These are phyloP conservation scores for Bondarzewia mesenterica DNA, from an alignment of 1,284 basidiomycete genomes.

Conservation along the genomic window DNA sequence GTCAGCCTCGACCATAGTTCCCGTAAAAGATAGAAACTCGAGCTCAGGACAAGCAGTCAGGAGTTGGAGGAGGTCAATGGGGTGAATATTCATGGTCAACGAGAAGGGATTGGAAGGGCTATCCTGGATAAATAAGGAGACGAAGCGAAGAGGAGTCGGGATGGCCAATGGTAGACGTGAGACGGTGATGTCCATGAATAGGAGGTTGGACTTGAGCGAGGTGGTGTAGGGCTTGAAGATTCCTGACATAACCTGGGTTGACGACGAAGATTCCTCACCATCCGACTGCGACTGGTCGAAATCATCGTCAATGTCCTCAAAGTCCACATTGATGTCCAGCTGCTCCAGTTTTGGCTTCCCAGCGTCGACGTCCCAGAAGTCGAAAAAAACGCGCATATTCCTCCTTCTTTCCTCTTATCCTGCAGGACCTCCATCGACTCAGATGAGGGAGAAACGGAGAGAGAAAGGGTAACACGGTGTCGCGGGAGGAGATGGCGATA, in stretches of 20 bases:
- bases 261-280: neutral
- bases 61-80: conserved; percentile 46
- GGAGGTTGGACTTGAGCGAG: conserved; percentile 12
- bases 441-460: conserved; percentile 49
- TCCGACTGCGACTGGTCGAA: conserved; percentile 2
- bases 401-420: conserved; percentile 11
- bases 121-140: conserved; percentile 47
- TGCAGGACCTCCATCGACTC: conserved; percentile 44
- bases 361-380: conserved; percentile 11
- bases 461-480: conserved; percentile 51
- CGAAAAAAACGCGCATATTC: conserved; percentile 9
- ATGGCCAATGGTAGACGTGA: conserved; percentile 35
- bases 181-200: conserved; percentile 25
- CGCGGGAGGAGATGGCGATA: conserved; percentile 37
- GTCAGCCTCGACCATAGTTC: conserved; percentile 40
- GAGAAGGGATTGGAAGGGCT: conserved; percentile 17
- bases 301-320: conserved; percentile 6
- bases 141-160: conserved; percentile 40
- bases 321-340: conserved; percentile 10
- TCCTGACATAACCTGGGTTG: neutral
- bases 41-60: conserved; percentile 51
- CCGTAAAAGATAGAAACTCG: conserved; percentile 45
- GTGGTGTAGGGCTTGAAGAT: conserved; percentile 12
- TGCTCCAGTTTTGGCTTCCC: conserved; percentile 13
- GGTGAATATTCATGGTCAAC: conserved; percentile 26